Base-by-base conservation (phyloP, 1,284 basidiomycete genomes). In the Sporisorium reilianum region DNA sequence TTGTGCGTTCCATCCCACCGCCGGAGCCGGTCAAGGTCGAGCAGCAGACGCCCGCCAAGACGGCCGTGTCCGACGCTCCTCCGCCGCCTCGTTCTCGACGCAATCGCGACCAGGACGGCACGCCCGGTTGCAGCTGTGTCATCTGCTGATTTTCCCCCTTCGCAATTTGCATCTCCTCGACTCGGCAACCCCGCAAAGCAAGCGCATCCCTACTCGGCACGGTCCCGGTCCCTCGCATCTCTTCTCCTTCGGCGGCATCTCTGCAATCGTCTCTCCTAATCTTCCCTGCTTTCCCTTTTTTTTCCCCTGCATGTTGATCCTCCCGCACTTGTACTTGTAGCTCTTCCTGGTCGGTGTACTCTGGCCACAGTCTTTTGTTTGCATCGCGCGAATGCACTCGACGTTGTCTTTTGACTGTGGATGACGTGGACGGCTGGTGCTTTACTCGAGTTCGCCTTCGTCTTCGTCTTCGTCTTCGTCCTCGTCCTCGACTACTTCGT, bases 111-210 rank as follows among this genome's bases (percentile, higher is more conserved):
- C 32, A 64, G 7, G 46, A 74, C 11, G 51, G 46, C 18, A 61
- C 66, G 3, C 63, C 66, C 14, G 58, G 68, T 41, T 75, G 71
- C 63, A 57, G 64, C 59, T 75, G 66, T 28, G 53, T 75, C 56
- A 70, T 71, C 25, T 70, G 68, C 56, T 75, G 26, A 41, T 10
- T 22, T 22, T 12, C 6, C 41, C 20, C 3, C 14, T 16, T 42
- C 40, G 11, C 40, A 28, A 32, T 32, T 34, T 6, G 40, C 38
- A 22, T 12, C n/a, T 54, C 20, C n/a, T 20, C n/a, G 23, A 28
- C 23, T 40, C 45, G 22, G n/a, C n/a, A n/a, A n/a, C n/a, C n/a
- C 18, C 36, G 18, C 34, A 32, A 25, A 14, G 48, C 48, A 49
- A 20, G 48, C 30, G 28, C 30, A 36, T n/a, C 5, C n/a, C 20